These are phyloP conservation scores for Penicillium lividum DNA, from an alignment of 495 filamentous ascomycete genomes.

Conservation along the genomic window DNA sequence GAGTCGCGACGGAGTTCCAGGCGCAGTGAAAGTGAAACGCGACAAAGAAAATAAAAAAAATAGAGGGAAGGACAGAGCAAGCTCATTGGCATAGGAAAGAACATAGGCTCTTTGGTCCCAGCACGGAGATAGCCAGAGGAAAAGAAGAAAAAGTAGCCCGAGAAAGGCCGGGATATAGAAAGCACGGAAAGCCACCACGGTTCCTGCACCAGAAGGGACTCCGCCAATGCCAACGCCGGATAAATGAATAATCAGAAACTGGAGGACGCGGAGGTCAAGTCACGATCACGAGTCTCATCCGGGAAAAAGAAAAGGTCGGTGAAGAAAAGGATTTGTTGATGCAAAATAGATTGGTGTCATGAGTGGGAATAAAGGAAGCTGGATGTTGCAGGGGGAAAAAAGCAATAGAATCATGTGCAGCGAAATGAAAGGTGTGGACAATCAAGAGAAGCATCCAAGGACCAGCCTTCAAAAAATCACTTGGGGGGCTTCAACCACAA, in stretches of 20 bases:
- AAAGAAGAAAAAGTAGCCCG: conserved; percentile 8
- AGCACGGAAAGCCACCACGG: conserved; percentile 24
- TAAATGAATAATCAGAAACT: conserved; percentile 31
- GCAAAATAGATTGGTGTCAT: conserved; percentile 28
- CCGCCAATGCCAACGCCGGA: conserved; percentile 38
- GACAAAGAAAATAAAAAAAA: conserved; percentile 18
- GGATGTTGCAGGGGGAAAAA: conserved; percentile 12
- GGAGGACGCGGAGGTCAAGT: conserved; percentile 27
- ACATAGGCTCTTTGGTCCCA: not conserved
- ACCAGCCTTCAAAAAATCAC: conserved; percentile 28
- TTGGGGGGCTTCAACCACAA: conserved; percentile 7
- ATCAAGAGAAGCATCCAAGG: conserved; percentile 24
- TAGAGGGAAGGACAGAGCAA: conserved; percentile 18
- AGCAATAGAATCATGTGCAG: conserved; percentile 44
- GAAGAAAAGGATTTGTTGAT: conserved; percentile 12
- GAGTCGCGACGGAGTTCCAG: conserved; percentile 11
- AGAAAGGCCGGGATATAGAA: conserved; percentile 28
- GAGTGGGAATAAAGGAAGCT: conserved; percentile 19
- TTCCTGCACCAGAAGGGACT: conserved; percentile 32
- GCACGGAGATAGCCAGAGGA: conserved; percentile 4
- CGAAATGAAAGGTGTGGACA: conserved; percentile 16
- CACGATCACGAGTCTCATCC: conserved; percentile 31
- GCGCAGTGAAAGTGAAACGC: conserved; percentile 13
- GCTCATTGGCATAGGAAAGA: conserved; percentile 6
- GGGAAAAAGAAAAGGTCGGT: conserved; percentile 19